Conservation (phyloP, 2,329 filamentous ascomycete species). For the Cladobotryum mycophilum region DNA sequence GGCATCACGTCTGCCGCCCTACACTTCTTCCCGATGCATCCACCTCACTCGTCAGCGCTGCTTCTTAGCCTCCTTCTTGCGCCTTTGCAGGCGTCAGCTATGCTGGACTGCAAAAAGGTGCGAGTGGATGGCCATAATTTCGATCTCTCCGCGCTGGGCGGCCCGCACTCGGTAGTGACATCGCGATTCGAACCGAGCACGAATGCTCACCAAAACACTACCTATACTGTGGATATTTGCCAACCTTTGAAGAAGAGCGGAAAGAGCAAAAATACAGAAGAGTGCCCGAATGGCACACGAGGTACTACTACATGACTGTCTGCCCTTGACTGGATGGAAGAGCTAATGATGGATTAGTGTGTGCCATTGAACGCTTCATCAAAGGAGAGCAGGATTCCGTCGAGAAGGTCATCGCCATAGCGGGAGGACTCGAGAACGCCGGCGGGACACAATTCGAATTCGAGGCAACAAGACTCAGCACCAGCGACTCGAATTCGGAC, state of each 20-base stretch:
- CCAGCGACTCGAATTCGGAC: slow-evolving; percentile 58
- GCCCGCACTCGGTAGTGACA: slow-evolving; percentile 63
- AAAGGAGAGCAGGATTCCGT: slow-evolving; percentile 43
- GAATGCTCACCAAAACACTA: slow-evolving; percentile 57
- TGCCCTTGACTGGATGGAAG: neutral
- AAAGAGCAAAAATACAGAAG: slow-evolving; percentile 45
- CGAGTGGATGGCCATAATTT: slow-evolving; percentile 54
- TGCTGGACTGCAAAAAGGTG: slow-evolving; percentile 58
- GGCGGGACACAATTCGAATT: slow-evolving; percentile 58
- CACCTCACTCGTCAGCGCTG: slow-evolving; percentile 30
- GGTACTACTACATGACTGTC: slow-evolving; percentile 36
- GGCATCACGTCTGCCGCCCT: neutral
- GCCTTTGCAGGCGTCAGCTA: slow-evolving; percentile 36
- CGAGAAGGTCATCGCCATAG: slow-evolving; percentile 62
- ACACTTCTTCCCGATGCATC: slow-evolving; percentile 31
- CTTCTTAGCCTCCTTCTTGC: slow-evolving; percentile 33
- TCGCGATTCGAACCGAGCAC: slow-evolving; percentile 46
- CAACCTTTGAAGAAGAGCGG: slow-evolving; percentile 56
- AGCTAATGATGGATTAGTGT: slow-evolving; percentile 46
- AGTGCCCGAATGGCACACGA: slow-evolving; percentile 65
- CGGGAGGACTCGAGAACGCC: slow-evolving; percentile 58
- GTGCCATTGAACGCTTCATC: slow-evolving; percentile 61
- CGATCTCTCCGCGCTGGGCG: slow-evolving; percentile 57
- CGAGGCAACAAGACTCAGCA: slow-evolving; percentile 59
- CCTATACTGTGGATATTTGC: slow-evolving; percentile 78